Conservation (phyloP, 2,329 filamentous ascomycete genomes). For the Aspergillus novoparasiticus region DNA sequence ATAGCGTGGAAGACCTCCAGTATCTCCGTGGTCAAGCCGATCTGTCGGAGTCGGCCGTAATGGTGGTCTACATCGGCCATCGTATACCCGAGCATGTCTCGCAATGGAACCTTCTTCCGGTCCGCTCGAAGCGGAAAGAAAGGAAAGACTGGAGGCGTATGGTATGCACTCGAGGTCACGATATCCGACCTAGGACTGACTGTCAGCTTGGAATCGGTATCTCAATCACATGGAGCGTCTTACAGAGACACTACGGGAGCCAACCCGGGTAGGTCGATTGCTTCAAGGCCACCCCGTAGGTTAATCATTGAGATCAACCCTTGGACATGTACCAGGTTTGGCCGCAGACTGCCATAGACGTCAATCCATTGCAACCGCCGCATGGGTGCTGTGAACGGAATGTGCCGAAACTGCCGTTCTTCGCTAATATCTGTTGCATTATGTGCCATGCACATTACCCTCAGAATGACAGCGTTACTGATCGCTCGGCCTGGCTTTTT, state of each 20-base stretch:
- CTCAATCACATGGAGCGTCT: constrained; percentile 10
- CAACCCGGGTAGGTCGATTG: constrained; percentile 40
- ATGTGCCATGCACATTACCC: constrained; percentile 40
- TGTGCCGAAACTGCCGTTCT: constrained; percentile 14
- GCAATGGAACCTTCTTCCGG: constrained; percentile 23
- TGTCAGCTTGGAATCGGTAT: neutral
- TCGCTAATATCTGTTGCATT: constrained; percentile 29
- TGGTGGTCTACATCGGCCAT: constrained; percentile 28
- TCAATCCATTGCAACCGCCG: constrained; percentile 40
- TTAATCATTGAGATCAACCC: constrained; percentile 40
- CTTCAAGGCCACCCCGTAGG: constrained; percentile 39
- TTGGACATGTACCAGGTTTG: constrained; percentile 38
- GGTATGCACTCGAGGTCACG: constrained; percentile 28
- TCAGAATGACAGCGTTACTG: constrained; percentile 39
- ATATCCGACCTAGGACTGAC: constrained; percentile 29
- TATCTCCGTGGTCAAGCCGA: constrained; percentile 33
- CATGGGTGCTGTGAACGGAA: constrained; percentile 38
- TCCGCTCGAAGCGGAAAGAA: constrained; percentile 29
- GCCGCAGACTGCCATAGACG: constrained; percentile 37
- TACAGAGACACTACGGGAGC: constrained; percentile 43
- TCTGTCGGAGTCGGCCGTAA: constrained; percentile 24
- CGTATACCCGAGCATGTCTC: constrained; percentile 30
- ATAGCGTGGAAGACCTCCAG: constrained; percentile 36
- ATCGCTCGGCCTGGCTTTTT: constrained; percentile 32
- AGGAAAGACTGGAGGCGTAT: constrained; percentile 27